These are phyloP conservation scores for Acacia pycnantha DNA, from an alignment of 331 rosid genomes.

Conservation along the genomic window DNA sequence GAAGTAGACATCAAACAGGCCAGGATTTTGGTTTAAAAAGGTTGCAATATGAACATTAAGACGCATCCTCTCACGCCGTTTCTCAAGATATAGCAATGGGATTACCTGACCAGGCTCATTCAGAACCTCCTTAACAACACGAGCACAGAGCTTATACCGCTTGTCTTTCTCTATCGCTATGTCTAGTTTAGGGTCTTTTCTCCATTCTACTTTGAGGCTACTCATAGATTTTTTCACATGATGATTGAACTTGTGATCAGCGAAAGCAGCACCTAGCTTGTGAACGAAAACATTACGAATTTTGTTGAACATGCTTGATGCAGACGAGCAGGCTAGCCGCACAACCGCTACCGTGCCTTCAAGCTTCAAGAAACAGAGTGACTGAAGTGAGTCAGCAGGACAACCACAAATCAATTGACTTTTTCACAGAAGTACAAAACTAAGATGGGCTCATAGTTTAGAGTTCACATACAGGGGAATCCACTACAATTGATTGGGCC, in stretches of 20 bases:
- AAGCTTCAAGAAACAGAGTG: too few relatives aligned
- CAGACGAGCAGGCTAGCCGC: not conserved
- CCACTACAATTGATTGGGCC: not conserved
- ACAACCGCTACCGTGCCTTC: not conserved
- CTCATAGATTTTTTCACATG: slow-evolving; percentile 37
- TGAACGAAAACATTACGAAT: slow-evolving; percentile 25
- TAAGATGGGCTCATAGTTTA: not conserved
- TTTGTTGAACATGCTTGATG: slow-evolving; percentile 42
- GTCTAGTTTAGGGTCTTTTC: slow-evolving; percentile 56
- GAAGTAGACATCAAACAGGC: slow-evolving; percentile 47
- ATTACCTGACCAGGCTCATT: slow-evolving; percentile 65
- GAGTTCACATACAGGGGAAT: too few relatives aligned
- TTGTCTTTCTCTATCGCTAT: slow-evolving; percentile 59
- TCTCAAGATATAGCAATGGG: slow-evolving; percentile 55
- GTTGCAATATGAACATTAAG: slow-evolving; percentile 31
- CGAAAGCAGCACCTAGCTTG: not conserved
- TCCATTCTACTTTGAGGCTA: slow-evolving; percentile 63
- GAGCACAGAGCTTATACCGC: slow-evolving; percentile 49
- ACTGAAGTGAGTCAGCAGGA: not conserved
- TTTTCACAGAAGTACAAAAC: too few relatives aligned
- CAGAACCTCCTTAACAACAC: slow-evolving; percentile 64
- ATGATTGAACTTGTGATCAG: slow-evolving; percentile 28
- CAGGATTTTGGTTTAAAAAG: slow-evolving; percentile 45
- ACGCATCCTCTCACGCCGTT: slow-evolving; percentile 54
- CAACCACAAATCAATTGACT: not conserved